A percentile compares a stretch with the other conserved stretches of the same genome.
Evolutionary conservation across 1,139 yeast species (phyloP).

Genomic region (Blastobotrys aristatus): DNA sequence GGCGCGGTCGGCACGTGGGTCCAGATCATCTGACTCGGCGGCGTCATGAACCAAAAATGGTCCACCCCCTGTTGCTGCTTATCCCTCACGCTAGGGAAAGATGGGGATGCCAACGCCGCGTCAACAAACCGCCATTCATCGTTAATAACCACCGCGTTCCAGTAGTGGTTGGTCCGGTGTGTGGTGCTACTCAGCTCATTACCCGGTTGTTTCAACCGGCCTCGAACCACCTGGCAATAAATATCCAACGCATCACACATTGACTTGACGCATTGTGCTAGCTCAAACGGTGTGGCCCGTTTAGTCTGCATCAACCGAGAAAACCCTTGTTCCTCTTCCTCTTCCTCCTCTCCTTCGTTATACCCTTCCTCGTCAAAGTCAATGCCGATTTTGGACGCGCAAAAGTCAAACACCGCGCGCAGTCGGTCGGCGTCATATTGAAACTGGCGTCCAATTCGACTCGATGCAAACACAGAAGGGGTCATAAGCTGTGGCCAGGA

Average conservation of each 20-base stretch:
- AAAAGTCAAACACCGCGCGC: constrained; percentile 58
- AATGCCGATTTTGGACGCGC: constrained; percentile 48
- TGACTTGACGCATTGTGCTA: constrained; percentile 70
- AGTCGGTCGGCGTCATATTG: constrained; percentile 47
- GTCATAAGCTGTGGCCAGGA: constrained; percentile 38
- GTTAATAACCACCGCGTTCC: constrained; percentile 76
- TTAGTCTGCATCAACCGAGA: constrained; percentile 37
- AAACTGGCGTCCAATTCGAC: constrained; percentile 42
- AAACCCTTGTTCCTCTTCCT: constrained; percentile 18
- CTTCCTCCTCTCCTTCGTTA: constrained; percentile 16
- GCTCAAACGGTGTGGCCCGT: constrained; percentile 62
- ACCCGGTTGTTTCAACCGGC: constrained; percentile 78
- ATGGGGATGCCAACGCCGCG: constrained; percentile 52
- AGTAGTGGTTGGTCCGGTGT: constrained; percentile 68
- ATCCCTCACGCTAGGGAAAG: constrained; percentile 42
- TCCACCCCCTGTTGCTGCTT: constrained; percentile 28
- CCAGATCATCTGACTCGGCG: constrained; percentile 69
- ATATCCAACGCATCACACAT: constrained; percentile 68
- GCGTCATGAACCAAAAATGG: constrained; percentile 69
- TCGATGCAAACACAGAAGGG: constrained; percentile 45
- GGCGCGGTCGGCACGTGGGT: constrained; percentile 82
- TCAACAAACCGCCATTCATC: constrained; percentile 80
- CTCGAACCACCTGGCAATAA: constrained; percentile 70
- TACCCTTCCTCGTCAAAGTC: constrained; percentile 25
- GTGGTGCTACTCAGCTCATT: constrained; percentile 41